Evolutionary conservation across 2,329 filamentous ascomycete species (phyloP), one percentile per base, ranked within the genome.

Genomic region (Talaromyces islandicus): DNA sequence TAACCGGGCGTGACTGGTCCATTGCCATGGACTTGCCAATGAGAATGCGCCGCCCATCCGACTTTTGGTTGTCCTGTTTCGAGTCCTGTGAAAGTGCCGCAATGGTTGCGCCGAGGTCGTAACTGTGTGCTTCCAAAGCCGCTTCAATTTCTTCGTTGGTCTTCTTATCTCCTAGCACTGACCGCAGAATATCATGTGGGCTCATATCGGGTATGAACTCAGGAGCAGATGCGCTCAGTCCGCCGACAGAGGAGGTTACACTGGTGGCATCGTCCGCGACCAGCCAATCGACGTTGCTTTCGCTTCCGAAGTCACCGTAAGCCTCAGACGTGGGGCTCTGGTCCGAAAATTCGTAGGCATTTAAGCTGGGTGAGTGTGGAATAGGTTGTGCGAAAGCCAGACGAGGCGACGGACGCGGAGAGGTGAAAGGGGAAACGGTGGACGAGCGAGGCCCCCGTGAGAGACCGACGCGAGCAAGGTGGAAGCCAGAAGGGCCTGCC

Each of bases 141-240:
- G 87, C 83, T 72, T 97, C 92, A 54, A 99, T 93, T 74, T 99
- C 94, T 56, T 97, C 92, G 68, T 97, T 93, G 2, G 91, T 89
- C 69, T 90, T 88, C 58, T 91, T 87, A 67, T 94, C 91, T 54
- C 93, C 91, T 27, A 99, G 81, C 46, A 99, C 95, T 6, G 93
- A 97, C 63, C 94, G 90, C 59, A 99, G 82, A 85, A 99, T 97
- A 72, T 99, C 94, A 75, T 97, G 96, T 0, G 94, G 93, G 61
- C 91, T 95, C 93, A 99, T 97, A 70, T 97, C 92, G 60, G 86
- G 85, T 14, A 88, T 81, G 77, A 85, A 97, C 73, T 97, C 92
- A 25, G 92, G 89, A 5, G 91, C 91, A 10, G 72, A 66, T 7
- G 87, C 88, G 69, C 91, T 92, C 62, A 93, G 82, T 35, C 85